phyloP scores from a whole-genome alignment of 2,329 filamentous ascomycete genomes.

The Alternaria longipes region DNA sequence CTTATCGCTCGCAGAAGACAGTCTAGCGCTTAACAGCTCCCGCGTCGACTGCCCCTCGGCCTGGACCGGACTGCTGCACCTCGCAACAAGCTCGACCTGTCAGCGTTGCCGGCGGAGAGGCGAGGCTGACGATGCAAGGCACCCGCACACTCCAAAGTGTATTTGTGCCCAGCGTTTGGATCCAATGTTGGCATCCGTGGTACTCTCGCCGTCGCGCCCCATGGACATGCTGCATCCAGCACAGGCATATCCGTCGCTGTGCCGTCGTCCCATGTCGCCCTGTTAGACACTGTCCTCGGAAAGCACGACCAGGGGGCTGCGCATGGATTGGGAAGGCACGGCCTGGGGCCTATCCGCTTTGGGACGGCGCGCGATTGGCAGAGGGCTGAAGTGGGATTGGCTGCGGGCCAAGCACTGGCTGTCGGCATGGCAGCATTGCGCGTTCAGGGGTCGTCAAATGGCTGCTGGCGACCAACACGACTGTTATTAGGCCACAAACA shows the following conservation, averaged over 20 bases:
- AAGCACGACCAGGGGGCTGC: conserved; percentile 21
- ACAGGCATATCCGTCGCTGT: conserved; percentile 10
- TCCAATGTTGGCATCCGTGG: not conserved
- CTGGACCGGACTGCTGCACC: conserved; percentile 17
- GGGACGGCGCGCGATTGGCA: conserved; percentile 16
- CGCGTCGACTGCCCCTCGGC: conserved; percentile 19
- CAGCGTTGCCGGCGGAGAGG: conserved; percentile 1
- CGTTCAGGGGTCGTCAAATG: conserved; percentile 24
- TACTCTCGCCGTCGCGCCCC: not conserved
- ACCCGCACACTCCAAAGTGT: conserved; percentile 12
- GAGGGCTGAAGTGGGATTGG: conserved; percentile 1
- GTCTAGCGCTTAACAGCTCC: conserved; percentile 30
- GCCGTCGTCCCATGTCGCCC: conserved; percentile 12
- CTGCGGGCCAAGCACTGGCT: not conserved
- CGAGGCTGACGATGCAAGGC: conserved; percentile 17
- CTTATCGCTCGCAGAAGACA: conserved; percentile 32
- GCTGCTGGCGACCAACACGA: conserved; percentile 13
- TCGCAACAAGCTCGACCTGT: not conserved
- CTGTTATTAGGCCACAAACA: conserved; percentile 10
- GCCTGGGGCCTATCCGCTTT: conserved; percentile 24
- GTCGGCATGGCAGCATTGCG: conserved; percentile 7
- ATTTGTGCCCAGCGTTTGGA: not conserved
- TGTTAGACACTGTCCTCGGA: conserved; percentile 19
- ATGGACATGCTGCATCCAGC: not conserved
- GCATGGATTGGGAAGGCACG: conserved; percentile 32